phyloP scores from a whole-genome alignment of 2,329 filamentous ascomycete species.

The Aureobasidium sp. region DNA sequence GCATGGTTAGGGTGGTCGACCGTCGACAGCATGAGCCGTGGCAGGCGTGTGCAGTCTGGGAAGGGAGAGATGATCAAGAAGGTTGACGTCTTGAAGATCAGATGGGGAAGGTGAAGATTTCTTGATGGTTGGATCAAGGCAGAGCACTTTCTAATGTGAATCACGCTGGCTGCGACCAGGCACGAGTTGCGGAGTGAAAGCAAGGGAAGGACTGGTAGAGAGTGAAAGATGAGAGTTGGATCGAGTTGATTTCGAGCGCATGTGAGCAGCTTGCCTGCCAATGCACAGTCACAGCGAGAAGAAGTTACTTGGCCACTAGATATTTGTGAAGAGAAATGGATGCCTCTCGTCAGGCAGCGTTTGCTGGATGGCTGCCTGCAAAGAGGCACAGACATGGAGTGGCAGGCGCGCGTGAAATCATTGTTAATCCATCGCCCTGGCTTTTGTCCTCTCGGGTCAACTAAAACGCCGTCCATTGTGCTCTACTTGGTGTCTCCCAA shows the following conservation, averaged over 20 bases:
- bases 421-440: neutral
- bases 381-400: neutral
- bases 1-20: conserved; percentile 43
- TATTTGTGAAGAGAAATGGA: neutral
- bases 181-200: conserved; percentile 1
- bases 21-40: neutral
- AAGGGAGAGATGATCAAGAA: conserved; percentile 2
- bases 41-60: neutral
- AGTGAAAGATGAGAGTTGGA: neutral
- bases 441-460: neutral
- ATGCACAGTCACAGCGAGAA: neutral
- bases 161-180: neutral
- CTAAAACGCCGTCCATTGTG: neutral
- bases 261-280: neutral
- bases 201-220: neutral
- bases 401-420: neutral
- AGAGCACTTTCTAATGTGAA: neutral
- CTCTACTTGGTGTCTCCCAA: too few relatives aligned
- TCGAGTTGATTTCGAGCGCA: neutral
- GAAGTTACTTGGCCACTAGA: neutral
- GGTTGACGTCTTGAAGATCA: neutral
- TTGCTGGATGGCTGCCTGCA: conserved; percentile 11
- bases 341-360: neutral
- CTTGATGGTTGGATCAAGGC: conserved; percentile 1
- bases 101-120: neutral